A percentile compares a stretch with the other conserved stretches of the same genome.
Evolutionary conservation across 2,329 filamentous ascomycete species (phyloP).

Genomic region (Fusarium buharicum): DNA sequence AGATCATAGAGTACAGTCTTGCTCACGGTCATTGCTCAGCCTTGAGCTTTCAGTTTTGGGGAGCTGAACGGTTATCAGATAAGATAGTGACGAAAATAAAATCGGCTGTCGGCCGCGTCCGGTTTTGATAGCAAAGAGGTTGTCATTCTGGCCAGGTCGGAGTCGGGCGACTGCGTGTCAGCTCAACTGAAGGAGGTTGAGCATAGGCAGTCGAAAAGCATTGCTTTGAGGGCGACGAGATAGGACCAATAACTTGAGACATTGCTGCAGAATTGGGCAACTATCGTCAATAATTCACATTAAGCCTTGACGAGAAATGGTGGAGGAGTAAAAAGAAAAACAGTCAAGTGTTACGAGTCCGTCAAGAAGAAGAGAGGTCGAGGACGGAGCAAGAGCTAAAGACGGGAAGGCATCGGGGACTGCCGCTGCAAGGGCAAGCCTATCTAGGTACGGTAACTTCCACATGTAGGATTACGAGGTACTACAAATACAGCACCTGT

Average conservation of each 20-base stretch:
- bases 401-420: slow-evolving; percentile 14
- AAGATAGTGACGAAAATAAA: slow-evolving; percentile 17
- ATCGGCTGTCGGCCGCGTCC: slow-evolving; percentile 40
- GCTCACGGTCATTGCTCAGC: slow-evolving; percentile 14
- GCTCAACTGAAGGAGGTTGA: neutral
- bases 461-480: too few species aligned
- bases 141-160: slow-evolving; percentile 9
- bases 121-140: slow-evolving; percentile 9
- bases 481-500: too few species aligned
- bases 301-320: neutral
- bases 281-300: neutral
- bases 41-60: slow-evolving; percentile 23
- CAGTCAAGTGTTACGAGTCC: neutral
- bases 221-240: neutral
- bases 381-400: slow-evolving; percentile 10
- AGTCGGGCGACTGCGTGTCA: slow-evolving; percentile 32
- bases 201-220: neutral
- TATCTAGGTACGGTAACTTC: neutral
- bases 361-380: neutral
- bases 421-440: neutral
- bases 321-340: neutral
- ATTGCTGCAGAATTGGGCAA: neutral
- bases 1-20: slow-evolving; percentile 15
- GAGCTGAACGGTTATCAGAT: slow-evolving; percentile 33
- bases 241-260: neutral